Conservation (phyloP, 2,329 filamentous ascomycete species). For the Bertia moriformis region DNA sequence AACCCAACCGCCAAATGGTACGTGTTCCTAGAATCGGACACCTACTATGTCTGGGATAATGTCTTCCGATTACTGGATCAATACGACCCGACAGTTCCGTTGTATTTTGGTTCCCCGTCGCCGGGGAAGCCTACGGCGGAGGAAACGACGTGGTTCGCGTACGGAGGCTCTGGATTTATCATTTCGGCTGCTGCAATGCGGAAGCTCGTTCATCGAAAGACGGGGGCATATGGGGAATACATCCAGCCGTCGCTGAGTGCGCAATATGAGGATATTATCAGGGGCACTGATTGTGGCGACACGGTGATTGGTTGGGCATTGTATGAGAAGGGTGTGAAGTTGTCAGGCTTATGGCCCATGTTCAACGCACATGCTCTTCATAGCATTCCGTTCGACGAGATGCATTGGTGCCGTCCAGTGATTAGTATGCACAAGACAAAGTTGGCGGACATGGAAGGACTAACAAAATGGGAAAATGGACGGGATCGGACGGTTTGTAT, state of each 20-base stretch:
- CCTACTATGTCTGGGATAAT: conserved; percentile 29
- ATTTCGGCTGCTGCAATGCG: conserved; percentile 27
- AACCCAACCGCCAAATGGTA: conserved; percentile 35
- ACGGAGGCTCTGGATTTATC: conserved; percentile 31
- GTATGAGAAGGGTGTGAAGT: conserved; percentile 22
- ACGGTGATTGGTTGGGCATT: conserved; percentile 32
- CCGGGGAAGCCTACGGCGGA: conserved; percentile 17
- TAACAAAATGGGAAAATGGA: conserved; percentile 29
- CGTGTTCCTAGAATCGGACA: conserved; percentile 40
- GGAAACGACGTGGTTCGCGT: conserved; percentile 26
- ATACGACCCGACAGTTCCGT: conserved; percentile 24
- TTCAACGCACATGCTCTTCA: conserved; percentile 34
- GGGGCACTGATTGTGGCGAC: conserved; percentile 35
- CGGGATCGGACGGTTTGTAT: background rate
- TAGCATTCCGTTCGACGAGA: conserved; percentile 26
- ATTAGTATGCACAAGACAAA: conserved; percentile 31
- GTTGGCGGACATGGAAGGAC: conserved; percentile 27
- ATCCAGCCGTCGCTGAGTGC: conserved; percentile 19
- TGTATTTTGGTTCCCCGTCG: conserved; percentile 33
- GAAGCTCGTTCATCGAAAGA: conserved; percentile 18
- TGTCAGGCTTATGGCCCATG: conserved; percentile 32
- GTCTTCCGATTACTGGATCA: conserved; percentile 30
- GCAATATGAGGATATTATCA: conserved; percentile 23
- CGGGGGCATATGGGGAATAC: conserved; percentile 17
- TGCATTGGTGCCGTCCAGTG: conserved; percentile 34